Percentiles rank a stretch among this genome's conserved stretches.
These are phyloP conservation scores for Strobilomyces confusus DNA, from an alignment of 768 basidiomycete species.

Conservation along the genomic window DNA sequence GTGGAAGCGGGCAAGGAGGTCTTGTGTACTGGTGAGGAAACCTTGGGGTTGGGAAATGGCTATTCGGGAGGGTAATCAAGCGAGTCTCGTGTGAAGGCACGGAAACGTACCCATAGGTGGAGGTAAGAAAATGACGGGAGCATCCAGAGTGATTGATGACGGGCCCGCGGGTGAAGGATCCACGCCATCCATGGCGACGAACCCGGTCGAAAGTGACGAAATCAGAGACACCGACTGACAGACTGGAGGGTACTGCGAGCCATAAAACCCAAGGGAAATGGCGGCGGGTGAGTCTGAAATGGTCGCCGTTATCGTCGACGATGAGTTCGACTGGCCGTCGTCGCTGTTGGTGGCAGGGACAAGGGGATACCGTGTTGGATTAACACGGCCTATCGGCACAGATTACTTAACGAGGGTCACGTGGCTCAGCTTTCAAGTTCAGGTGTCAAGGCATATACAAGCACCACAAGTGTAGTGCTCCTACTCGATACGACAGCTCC, in stretches of 20 bases:
- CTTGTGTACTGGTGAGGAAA: constrained; percentile 70
- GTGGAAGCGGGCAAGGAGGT: constrained; percentile 69
- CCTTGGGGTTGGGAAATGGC: constrained; percentile 32
- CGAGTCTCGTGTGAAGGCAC: constrained; percentile 1
- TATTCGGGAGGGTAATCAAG: constrained; percentile 22
- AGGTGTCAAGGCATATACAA: too few relatives aligned
- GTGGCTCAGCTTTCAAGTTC: constrained; percentile 18
- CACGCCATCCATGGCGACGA: constrained; percentile 29
- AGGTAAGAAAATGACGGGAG: constrained; percentile 26
- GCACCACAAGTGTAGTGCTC: too few relatives aligned
- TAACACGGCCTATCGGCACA: constrained; percentile 24
- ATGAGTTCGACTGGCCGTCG: constrained; percentile 27
- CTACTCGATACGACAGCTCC: too few relatives aligned
- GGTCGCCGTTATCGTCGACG: constrained; percentile 28
- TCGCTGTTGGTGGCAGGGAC: constrained; percentile 35
- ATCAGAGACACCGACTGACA: constrained; percentile 24
- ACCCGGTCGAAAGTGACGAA: constrained; percentile 13
- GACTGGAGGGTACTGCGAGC: constrained; percentile 8
- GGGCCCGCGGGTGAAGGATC: constrained; percentile 51
- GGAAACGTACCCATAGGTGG: constrained; percentile 30
- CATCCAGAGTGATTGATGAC: constrained; percentile 36
- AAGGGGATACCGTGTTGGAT: constrained; percentile 34
- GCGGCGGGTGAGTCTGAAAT: background rate
- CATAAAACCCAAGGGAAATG: constrained; percentile 12
- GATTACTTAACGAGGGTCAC: constrained; percentile 32